These are phyloP conservation scores for Fusarium heterosporum DNA, from an alignment of 2,329 filamentous ascomycete genomes.

Conservation along the genomic window DNA sequence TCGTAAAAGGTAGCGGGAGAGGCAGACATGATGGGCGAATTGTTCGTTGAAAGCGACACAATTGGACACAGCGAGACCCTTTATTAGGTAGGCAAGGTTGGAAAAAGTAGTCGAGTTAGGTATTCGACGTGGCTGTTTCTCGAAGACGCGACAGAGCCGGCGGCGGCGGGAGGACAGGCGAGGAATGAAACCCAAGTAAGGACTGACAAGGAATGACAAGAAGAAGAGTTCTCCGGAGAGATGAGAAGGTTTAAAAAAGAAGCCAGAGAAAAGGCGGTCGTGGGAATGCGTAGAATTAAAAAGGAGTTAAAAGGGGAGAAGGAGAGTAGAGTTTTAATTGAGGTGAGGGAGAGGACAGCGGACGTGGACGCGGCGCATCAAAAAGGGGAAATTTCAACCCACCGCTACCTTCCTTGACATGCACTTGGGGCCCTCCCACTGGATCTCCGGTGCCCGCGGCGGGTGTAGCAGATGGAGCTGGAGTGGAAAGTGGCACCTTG, in stretches of 20 bases:
- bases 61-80: conserved; percentile 17
- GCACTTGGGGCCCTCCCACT: conserved; percentile 32
- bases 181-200: conserved; percentile 35
- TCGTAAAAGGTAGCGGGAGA: conserved; percentile 62
- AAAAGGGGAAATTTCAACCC: conserved; percentile 56
- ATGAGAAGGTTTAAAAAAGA: conserved; percentile 37
- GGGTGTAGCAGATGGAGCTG: conserved; percentile 1
- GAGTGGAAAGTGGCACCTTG: conserved; percentile 42
- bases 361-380: conserved; percentile 36
- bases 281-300: conserved; percentile 42
- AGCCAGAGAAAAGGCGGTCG: conserved; percentile 39
- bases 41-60: conserved; percentile 23
- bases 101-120: conserved; percentile 22
- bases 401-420: conserved; percentile 24
- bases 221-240: conserved; percentile 49
- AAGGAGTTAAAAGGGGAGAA: conserved; percentile 45
- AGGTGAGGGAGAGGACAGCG: conserved; percentile 36
- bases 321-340: conserved; percentile 43
- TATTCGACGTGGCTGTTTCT: conserved; percentile 41
- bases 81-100: conserved; percentile 29
- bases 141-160: conserved; percentile 36
- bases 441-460: conserved; percentile 36
- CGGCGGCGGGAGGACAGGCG: conserved; percentile 46
- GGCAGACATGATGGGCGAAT: conserved; percentile 52
- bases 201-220: conserved; percentile 53